These are phyloP conservation scores for Tricholoma terreum DNA, from an alignment of 768 basidiomycete species.

Conservation along the genomic window DNA sequence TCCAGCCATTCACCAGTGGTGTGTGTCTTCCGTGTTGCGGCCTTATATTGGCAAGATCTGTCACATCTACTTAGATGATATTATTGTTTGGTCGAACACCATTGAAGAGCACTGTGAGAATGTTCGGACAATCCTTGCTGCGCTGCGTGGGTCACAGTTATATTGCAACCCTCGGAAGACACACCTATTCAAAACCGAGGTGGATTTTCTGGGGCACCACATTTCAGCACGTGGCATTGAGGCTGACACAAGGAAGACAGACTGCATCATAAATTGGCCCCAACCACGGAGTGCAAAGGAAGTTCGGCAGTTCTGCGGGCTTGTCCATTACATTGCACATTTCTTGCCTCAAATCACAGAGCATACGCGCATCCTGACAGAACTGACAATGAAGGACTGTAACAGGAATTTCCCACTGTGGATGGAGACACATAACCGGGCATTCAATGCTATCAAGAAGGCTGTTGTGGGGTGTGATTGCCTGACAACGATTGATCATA, in stretches of 20 bases:
- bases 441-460: conserved; percentile 26
- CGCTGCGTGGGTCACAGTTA: background rate
- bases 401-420: conserved; percentile 23
- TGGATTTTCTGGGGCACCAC: background rate
- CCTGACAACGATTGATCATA: conserved; percentile 28
- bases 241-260: background rate
- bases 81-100: background rate
- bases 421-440: conserved; percentile 16
- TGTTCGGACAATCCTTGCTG: background rate
- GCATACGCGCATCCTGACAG: conserved; percentile 18
- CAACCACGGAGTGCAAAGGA: background rate
- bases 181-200: background rate
- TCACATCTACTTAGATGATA: background rate
- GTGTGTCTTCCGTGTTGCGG: background rate
- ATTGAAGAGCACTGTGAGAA: background rate
- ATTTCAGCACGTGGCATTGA: background rate
- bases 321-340: conserved; percentile 25
- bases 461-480: conserved; percentile 20
- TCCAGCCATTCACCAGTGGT: background rate
- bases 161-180: background rate
- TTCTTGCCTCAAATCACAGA: conserved; percentile 29
- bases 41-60: conserved; percentile 1
- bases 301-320: conserved; percentile 24
- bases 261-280: background rate
- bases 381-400: background rate